Percentiles rank a stretch among this genome's conserved stretches.
phyloP scores from a whole-genome alignment of 768 basidiomycete species.

The Jaapia argillacea region DNA sequence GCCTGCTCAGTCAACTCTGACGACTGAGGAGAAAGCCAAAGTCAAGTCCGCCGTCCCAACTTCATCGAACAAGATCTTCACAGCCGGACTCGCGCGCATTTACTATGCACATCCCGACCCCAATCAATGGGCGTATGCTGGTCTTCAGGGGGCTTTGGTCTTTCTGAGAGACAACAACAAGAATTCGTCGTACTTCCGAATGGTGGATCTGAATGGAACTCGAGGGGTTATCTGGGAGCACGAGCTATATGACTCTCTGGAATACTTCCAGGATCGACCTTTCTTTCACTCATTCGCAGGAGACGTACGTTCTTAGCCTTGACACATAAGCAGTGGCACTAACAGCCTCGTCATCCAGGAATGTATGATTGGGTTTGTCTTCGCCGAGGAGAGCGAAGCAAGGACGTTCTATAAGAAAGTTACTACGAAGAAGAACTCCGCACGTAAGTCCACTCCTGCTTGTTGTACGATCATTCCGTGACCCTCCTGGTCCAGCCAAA shows the following conservation, averaged over 20 bases:
- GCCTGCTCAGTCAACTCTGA: slow-evolving; percentile 66
- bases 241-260: slow-evolving; percentile 75
- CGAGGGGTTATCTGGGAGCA: slow-evolving; percentile 90
- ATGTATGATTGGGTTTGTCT: slow-evolving; percentile 88
- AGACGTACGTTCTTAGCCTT: slow-evolving; percentile 58
- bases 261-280: slow-evolving; percentile 73
- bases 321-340: slow-evolving; percentile 4
- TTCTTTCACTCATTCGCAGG: slow-evolving; percentile 91
- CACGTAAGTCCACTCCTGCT: too few species aligned
- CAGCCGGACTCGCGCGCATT: slow-evolving; percentile 76
- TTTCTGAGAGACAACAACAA: slow-evolving; percentile 53
- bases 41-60: slow-evolving; percentile 55
- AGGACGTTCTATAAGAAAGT: slow-evolving; percentile 83
- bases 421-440: slow-evolving; percentile 48
- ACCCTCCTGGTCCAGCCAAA: slow-evolving; percentile 15
- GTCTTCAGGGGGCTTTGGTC: slow-evolving; percentile 78
- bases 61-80: slow-evolving; percentile 61
- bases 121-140: slow-evolving; percentile 75
- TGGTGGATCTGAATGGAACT: slow-evolving; percentile 81
- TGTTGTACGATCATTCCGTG: not conserved
- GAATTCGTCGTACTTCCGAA: slow-evolving; percentile 51
- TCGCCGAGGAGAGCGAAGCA: slow-evolving; percentile 80
- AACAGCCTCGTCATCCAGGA: slow-evolving; percentile 41
- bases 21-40: slow-evolving; percentile 65
- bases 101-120: slow-evolving; percentile 84